Evolutionary conservation across 2,329 filamentous ascomycete species (phyloP), one percentile per base, ranked within the genome.

Genomic region (Colletotrichum sp.): DNA sequence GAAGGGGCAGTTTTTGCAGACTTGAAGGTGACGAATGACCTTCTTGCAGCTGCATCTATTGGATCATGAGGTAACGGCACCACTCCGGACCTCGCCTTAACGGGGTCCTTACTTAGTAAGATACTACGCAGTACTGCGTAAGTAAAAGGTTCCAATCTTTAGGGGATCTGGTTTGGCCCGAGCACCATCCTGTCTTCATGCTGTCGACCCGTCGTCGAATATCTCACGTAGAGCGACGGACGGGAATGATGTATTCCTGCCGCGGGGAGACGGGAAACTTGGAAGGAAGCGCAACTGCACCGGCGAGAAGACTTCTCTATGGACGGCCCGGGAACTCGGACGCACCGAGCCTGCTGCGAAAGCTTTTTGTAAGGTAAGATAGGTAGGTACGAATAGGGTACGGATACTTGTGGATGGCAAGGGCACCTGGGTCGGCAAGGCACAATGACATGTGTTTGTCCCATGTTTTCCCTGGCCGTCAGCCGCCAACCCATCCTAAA

Each of bases 361-460:
- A 62, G 60, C 39, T 49, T 55, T 62, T 57, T 32, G 62, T 18
- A 52, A 24, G 69, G 36, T 39, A 4, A 21, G 44, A 4, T 18
- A 44, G 16, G 16, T 44, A 44, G 16, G 15, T 18, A 39, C 15
- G 36, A 15, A 18, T 18, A 39, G 36, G 16, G 36, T 39, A 39
- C 36, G 36, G 16, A 39, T 12, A 44, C 39, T 18, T n/a, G 10
- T 49, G 44, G n/a, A n/a, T 21, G 44, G 44, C 44, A 69, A 69
- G 65, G 73, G 57, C n/a, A 28, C 59, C 71, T 49, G 49, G 73
- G 63, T 59, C 44, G 63, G 66, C 32, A 69, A 68, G 26, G 68
- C 68, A 70, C 57, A 63, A 74, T 73, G 74, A 76, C 74, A 76
- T 76, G 70, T 69, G 74, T 73, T 69, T 76, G 65, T 73, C 64